Evolutionary conservation across 1,284 basidiomycete species (phyloP).

Genomic region (Exsudoporus floridanus): DNA sequence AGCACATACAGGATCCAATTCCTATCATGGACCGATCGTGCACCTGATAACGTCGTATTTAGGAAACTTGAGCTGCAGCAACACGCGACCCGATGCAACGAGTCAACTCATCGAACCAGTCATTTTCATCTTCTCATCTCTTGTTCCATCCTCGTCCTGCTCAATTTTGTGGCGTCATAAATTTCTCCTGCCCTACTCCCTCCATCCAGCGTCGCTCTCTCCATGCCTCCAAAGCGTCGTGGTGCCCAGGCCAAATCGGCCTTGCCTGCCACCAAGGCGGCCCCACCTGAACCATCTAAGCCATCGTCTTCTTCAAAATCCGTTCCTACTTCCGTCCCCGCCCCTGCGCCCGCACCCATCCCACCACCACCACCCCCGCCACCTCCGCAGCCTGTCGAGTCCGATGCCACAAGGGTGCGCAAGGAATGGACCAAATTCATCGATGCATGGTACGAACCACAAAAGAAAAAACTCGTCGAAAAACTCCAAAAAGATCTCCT

Average conservation of each 20-base stretch:
- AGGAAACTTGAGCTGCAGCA: conserved; percentile 20
- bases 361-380: conserved; percentile 11
- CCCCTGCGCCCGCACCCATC: not conserved
- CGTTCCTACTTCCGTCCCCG: conserved; percentile 3
- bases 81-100: conserved; percentile 28
- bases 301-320: conserved; percentile 11
- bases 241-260: conserved; percentile 20
- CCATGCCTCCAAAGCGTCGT: conserved; percentile 34
- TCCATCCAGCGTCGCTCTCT: not conserved
- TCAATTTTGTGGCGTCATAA: conserved; percentile 14
- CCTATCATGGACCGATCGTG: conserved; percentile 36
- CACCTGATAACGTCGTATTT: conserved; percentile 30
- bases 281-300: conserved; percentile 16
- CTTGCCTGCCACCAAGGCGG: conserved; percentile 8
- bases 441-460: conserved; percentile 32
- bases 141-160: not conserved
- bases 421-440: conserved; percentile 32
- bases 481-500: conserved; percentile 34
- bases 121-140: conserved; percentile 20
- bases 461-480: conserved; percentile 29
- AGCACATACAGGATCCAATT: conserved; percentile 14
- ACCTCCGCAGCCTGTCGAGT: conserved; percentile 18
- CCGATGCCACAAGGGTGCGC: conserved; percentile 26
- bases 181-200: not conserved
- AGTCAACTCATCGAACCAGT: conserved; percentile 25